These are phyloP conservation scores for Mucor irregularis DNA, from an alignment of 371 early-diverging fungal species.

Conservation along the genomic window DNA sequence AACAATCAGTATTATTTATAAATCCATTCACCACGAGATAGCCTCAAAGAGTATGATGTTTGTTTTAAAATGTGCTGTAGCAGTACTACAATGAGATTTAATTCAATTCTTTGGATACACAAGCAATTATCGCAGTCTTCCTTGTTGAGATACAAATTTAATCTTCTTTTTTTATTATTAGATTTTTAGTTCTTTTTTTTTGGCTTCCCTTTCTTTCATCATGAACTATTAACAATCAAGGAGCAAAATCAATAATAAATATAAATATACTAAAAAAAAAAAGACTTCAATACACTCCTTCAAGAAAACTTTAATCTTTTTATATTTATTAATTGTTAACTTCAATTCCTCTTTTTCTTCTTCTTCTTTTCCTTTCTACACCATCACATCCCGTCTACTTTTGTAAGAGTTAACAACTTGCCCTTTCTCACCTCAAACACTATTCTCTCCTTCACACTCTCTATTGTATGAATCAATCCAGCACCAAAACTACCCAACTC, in stretches of 20 bases:
- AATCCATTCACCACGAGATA: too few relatives aligned
- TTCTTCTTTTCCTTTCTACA: neutral
- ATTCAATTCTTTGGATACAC: neutral
- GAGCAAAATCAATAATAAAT: neutral
- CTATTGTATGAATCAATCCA: constrained; percentile 5
- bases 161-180: neutral
- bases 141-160: neutral
- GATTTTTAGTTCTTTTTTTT: neutral
- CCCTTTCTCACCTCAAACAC: neutral
- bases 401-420: too few relatives aligned
- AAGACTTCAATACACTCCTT: neutral
- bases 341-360: neutral
- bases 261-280: neutral
- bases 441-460: neutral
- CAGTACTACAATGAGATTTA: neutral
- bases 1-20: too few relatives aligned
- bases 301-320: neutral
- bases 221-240: neutral
- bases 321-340: neutral
- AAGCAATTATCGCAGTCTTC: neutral
- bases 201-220: neutral
- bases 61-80: neutral
- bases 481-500: neutral
- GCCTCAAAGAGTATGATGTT: too few relatives aligned
- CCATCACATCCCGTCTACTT: too few relatives aligned